Conservation (phyloP, 2,329 filamentous ascomycete species). For the Xenoacremonium recifei region DNA sequence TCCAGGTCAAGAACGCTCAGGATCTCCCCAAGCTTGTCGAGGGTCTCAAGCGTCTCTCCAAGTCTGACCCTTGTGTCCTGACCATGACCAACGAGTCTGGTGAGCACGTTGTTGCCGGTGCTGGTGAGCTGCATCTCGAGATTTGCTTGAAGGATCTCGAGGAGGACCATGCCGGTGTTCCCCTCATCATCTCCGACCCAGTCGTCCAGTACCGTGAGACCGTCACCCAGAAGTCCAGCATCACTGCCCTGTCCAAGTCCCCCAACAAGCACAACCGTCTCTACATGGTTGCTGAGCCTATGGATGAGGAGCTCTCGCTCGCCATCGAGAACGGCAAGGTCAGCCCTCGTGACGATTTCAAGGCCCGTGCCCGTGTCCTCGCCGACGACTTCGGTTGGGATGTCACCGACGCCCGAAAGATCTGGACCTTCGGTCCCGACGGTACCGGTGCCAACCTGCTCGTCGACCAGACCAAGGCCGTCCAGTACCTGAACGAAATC, state of each 20-base stretch:
- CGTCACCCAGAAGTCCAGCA: slow-evolving; percentile 79
- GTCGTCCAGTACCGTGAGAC: slow-evolving; percentile 99
- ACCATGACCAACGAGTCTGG: slow-evolving; percentile 86
- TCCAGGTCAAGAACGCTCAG: slow-evolving; percentile 99
- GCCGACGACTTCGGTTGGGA: slow-evolving; percentile 99
- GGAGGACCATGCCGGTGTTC: slow-evolving; percentile 98
- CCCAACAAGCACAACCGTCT: slow-evolving; percentile 99
- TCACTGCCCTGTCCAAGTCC: slow-evolving; percentile 97
- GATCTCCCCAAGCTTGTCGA: slow-evolving; percentile 99
- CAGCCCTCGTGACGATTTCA: slow-evolving; percentile 95
- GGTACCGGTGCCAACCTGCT: slow-evolving; percentile 97
- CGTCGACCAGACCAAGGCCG: slow-evolving; percentile 99
- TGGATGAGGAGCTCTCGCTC: slow-evolving; percentile 86
- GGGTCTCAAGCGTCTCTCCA: slow-evolving; percentile 99
- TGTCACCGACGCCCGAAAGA: slow-evolving; percentile 99
- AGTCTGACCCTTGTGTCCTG: slow-evolving; percentile 98
- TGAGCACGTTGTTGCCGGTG: slow-evolving; percentile 98
- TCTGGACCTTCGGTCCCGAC: slow-evolving; percentile 99
- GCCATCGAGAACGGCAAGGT: slow-evolving; percentile 94
- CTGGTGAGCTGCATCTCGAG: slow-evolving; percentile 98
- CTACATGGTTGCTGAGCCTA: slow-evolving; percentile 88
- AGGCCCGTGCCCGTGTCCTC: slow-evolving; percentile 91
- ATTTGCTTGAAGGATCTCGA: slow-evolving; percentile 99
- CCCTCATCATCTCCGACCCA: slow-evolving; percentile 95
- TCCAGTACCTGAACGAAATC: slow-evolving; percentile 99